Percentiles rank a stretch among this genome's conserved stretches.
Evolutionary conservation across 148 eudicot genomes (phyloP).

Genomic region (Silene latifolia): DNA sequence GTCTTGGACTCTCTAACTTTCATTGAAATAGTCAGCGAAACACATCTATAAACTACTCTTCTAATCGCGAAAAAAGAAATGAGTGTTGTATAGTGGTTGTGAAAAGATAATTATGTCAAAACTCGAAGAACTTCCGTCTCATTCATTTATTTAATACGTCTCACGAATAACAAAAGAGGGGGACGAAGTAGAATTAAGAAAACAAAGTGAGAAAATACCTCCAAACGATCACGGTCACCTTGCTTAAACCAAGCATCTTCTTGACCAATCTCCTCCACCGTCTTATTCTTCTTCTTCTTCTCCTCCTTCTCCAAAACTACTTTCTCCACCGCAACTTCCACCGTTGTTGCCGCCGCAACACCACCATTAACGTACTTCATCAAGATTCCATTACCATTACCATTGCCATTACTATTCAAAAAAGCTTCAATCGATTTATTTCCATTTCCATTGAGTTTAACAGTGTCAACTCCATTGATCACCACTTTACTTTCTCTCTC

Average conservation of each 20-base stretch:
- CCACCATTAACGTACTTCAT: slow-evolving; percentile 57
- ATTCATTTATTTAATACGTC: too few species aligned
- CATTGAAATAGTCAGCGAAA: too few species aligned
- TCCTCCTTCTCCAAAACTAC: neutral
- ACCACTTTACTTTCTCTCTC: slow-evolving; percentile 37
- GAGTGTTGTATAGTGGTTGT: too few species aligned
- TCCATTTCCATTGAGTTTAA: slow-evolving; percentile 24
- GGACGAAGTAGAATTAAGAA: too few species aligned
- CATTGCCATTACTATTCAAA: slow-evolving; percentile 27
- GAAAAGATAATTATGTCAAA: too few species aligned
- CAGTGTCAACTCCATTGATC: slow-evolving; percentile 33
- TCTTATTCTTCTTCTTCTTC: slow-evolving; percentile 47
- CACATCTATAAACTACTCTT: too few species aligned
- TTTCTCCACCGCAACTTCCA: slow-evolving; percentile 14
- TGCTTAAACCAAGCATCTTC: slow-evolving; percentile 97
- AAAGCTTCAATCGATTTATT: neutral
- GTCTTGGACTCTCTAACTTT: neutral
- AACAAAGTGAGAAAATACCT: slow-evolving; percentile 40
- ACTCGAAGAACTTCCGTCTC: too few species aligned
- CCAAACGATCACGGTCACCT: slow-evolving; percentile 40
- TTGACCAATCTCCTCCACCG: slow-evolving; percentile 90
- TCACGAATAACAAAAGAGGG: too few species aligned
- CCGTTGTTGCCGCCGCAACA: slow-evolving; percentile 38
- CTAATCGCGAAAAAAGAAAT: too few species aligned
- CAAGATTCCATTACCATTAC: slow-evolving; percentile 38